Conservation (phyloP, 1,284 basidiomycete species). For the Athelia psychrophila region DNA sequence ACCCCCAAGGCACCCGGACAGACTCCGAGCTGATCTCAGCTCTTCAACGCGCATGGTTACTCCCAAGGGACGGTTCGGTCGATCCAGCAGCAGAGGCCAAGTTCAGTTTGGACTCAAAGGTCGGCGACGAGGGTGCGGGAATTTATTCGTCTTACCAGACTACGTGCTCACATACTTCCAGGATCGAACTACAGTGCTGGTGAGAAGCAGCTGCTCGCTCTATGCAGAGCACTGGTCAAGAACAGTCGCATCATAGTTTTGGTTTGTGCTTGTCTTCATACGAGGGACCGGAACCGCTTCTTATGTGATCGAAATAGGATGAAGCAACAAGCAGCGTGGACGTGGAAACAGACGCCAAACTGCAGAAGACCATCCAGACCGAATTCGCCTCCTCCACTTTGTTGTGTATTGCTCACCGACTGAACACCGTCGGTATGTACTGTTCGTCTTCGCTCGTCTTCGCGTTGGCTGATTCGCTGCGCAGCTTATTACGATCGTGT, state of each 20-base stretch:
- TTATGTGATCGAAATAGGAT: slow-evolving; percentile 42
- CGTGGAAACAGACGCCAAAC: slow-evolving; percentile 75
- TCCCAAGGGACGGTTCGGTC: slow-evolving; percentile 44
- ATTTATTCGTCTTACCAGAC: slow-evolving; percentile 20
- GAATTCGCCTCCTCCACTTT: slow-evolving; percentile 65
- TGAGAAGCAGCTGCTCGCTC: slow-evolving; percentile 74
- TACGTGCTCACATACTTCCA: slow-evolving; percentile 16
- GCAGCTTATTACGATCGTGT: slow-evolving; percentile 74
- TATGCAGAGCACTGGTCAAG: slow-evolving; percentile 72
- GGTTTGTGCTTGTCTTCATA: slow-evolving; percentile 31
- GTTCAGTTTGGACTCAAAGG: slow-evolving; percentile 63
- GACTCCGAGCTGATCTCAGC: slow-evolving; percentile 54
- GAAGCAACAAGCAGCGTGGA: slow-evolving; percentile 87
- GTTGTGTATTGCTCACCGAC: slow-evolving; percentile 73
- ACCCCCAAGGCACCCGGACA: slow-evolving; percentile 50
- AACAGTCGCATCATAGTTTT: slow-evolving; percentile 69
- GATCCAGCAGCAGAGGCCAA: slow-evolving; percentile 54
- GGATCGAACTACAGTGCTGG: slow-evolving; percentile 76
- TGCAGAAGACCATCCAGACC: slow-evolving; percentile 72
- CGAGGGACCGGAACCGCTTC: slow-evolving; percentile 5
- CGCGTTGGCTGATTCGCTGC: background rate
- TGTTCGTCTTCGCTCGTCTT: background rate
- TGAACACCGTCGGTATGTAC: slow-evolving; percentile 68
- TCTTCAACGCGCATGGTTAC: slow-evolving; percentile 54
- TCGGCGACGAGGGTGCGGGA: slow-evolving; percentile 57